Base-by-base conservation (phyloP, 2,329 filamentous ascomycete genomes). In the Arachnomyces sp. region DNA sequence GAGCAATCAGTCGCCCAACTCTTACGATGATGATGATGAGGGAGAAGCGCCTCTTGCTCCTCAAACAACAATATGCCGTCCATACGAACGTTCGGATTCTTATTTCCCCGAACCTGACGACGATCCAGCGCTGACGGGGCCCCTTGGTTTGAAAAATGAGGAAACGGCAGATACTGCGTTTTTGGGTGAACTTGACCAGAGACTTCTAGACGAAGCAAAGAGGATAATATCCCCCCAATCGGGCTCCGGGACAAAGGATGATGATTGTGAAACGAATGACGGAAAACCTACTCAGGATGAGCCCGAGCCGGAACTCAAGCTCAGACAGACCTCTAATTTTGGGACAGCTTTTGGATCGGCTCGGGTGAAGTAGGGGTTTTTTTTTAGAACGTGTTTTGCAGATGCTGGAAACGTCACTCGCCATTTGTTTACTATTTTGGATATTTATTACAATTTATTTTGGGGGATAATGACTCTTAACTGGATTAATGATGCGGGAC, bases 261-360 rank as follows among this genome's bases (percentile, higher is more conserved):
- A 59, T 39, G 31, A 40, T 4, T n/a, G n/a, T n/a, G n/a, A n/a
- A n/a, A n/a, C n/a, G n/a, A 53, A 57, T 12, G 33, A 48, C 33
- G 54, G 54, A 18, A 28, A 39, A 7, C 52, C 52, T 34, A 47
- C 49, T 31, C 53, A 61, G 30, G 52, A 50, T 18, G 59, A 62
- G 17, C 53, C 59, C 13, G 61, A 65, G 49, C 51, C 68, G 42
- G 66, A 60, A 45, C 61, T 70, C 48, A 66, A 59, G 45, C 62
- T 70, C 49, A 68, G 59, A 46, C 62, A 63, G 17, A 63, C 61
- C 12, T 68, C 61, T 13, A 69, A 69, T 52, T 69, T 71, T 55
- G 67, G 66, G n/a, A 66, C 64, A 41, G 67, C 65, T 4, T 70
- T 67, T 60, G 67, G 67, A 34, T 33, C 48, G 33, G 46, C 21